Base-by-base conservation (phyloP, 441 rosid genomes). In the Monsonia emarginata region DNA sequence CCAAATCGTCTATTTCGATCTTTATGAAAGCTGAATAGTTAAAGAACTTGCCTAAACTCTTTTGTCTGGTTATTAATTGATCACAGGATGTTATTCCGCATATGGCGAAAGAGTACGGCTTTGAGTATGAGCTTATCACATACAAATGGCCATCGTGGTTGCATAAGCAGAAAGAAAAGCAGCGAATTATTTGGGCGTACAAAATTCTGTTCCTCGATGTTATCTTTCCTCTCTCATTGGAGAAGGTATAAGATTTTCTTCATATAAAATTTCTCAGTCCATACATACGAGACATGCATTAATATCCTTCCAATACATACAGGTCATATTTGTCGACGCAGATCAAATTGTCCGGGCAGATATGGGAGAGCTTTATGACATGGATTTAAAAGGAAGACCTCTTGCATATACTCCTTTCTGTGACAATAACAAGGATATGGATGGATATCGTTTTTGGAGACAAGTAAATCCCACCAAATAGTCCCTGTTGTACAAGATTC, bases 71-170 rank as follows among this genome's bases (percentile, higher is more conserved):
- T 67, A 22, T 69, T 46, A 42, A 16, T 36, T 65, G 69, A 42
- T 38, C 61, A 72, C 87, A 95, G 99, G 98, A 95, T 77, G 88
- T 91, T 74, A 89, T 95, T 79, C 99, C 99, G 40, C 90, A 81
- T 69, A 91, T 95, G 98, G 98, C 98, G 42, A 73, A 72, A 77
- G 91, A 91, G 72, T 91, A 91, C 80, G 95, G 91, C 60, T 95
- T 91, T 71, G 95, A 88, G 69, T 91, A 88, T 75, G 99, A 86
- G 77, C 88, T 95, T 34, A 74, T 95, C 75, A 91, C 99, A 38
- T 95, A 91, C 78, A 95, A 91, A 78, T 91, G 99, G 99, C 99
- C 98, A 57, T 79, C 97, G 19, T 95, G 99, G 98, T 82, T 95
- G 76, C 99, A 95, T 76, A 95, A 95, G 80, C 99, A 95, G 87